Conservation (phyloP, 345 rosid genomes). For the Geranium rotundifolium region DNA sequence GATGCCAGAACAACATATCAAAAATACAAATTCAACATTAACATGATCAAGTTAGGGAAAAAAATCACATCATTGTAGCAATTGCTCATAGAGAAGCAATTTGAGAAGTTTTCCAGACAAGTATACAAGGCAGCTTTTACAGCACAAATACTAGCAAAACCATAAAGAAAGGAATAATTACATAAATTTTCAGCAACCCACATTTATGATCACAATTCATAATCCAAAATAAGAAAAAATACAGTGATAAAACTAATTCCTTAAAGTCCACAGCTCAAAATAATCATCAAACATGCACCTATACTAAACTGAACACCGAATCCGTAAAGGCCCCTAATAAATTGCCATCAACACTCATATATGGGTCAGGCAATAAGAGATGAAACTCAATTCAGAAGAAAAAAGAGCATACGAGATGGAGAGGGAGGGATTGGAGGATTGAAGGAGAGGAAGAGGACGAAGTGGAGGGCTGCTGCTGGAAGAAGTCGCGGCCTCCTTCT, state of each 20-base stretch:
- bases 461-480: slow-evolving; percentile 73
- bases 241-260: no score
- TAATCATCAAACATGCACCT: neutral
- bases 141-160: neutral
- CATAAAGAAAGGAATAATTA: neutral
- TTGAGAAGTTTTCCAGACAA: no score
- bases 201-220: neutral
- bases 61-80: neutral
- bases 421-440: slow-evolving; percentile 88
- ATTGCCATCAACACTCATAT: neutral
- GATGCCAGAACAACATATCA: no score
- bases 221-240: neutral
- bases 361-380: neutral
- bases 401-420: slow-evolving; percentile 53
- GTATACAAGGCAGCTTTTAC: neutral
- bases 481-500: slow-evolving; percentile 86
- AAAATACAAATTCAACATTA: no score
- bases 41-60: no score
- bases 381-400: neutral
- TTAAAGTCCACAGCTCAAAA: neutral
- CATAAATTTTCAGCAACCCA: neutral
- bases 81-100: neutral
- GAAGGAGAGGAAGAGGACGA: slow-evolving; percentile 66
- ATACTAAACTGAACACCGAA: neutral
- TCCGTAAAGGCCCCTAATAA: neutral